Conservation (phyloP, 108 stramenopile species). For the Stephanodiscus triporus region DNA sequence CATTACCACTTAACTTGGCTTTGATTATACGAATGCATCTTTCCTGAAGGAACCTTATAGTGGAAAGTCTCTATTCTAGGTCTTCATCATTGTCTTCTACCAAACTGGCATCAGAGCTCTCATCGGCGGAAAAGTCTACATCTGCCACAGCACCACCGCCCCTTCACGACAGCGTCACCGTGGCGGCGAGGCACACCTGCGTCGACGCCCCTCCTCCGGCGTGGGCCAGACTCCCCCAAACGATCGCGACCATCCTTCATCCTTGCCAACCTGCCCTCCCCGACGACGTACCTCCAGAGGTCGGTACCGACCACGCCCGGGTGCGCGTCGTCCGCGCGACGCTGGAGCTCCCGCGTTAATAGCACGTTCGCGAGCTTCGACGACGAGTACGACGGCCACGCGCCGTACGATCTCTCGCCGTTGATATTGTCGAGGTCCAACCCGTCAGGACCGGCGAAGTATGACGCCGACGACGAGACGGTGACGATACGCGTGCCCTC, state of each 20-base stretch:
- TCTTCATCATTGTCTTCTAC: no score
- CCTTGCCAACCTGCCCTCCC: conserved; percentile 45
- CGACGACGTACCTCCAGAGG: conserved; percentile 47
- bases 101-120: background rate
- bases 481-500: conserved; percentile 54
- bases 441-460: conserved; percentile 32
- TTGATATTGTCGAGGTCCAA: conserved; percentile 57
- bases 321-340: conserved; percentile 47
- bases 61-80: no score
- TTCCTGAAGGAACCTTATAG: no score
- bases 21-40: no score
- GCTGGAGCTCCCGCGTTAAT: conserved; percentile 68
- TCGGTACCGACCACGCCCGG: conserved; percentile 72
- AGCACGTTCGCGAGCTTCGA: conserved; percentile 72
- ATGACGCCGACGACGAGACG: conserved; percentile 60
- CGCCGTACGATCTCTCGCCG: conserved; percentile 53
- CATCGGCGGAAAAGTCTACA: background rate
- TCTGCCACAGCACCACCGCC: background rate
- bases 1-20: no score
- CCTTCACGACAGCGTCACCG: conserved; percentile 11
- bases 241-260: conserved; percentile 47
- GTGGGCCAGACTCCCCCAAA: conserved; percentile 40
- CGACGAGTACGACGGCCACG: conserved; percentile 56
- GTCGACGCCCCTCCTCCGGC: conserved; percentile 57
- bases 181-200: conserved; percentile 54